Base-by-base conservation (phyloP, 1,284 basidiomycete genomes). In the Tilletia indica region DNA sequence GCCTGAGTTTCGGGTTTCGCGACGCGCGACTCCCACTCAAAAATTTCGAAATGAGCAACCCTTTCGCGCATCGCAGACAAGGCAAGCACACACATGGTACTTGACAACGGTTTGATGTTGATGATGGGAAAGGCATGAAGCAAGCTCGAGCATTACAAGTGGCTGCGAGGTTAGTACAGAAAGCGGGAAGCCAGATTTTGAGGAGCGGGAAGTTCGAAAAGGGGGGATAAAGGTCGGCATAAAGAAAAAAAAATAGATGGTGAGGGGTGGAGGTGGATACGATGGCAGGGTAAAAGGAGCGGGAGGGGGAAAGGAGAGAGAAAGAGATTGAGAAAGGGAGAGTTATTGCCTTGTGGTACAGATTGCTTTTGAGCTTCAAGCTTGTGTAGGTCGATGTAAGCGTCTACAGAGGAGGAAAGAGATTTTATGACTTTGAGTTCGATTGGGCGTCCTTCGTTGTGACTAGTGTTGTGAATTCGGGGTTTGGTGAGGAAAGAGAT, bases 101-200 rank as follows among this genome's bases (percentile, higher is more conserved):
- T 31, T 31, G 36, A 34, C 31, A 8, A 38, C 8, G 14, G 21
- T n/a, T n/a, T 25, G 14, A 4, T n/a, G 21, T 6, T n/a, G 16
- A 45, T 42, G 67, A 68, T 36, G n/a, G 19, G 25, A 21, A 34
- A 51, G n/a, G 47, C 11, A 34, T 14, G 42, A 16, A 63, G 56
- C 16, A 49, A 31, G 38, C 68, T 69, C 61, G 66, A 54, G 54
- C 48, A 68, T 68, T 68, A 68, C 67, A 68, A 47, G 48, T 45
- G 67, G 54, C 49, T 58, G 48, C 54, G 67, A 54, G 48, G 48
- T 51, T 48, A 58, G 67, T 51, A 68, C 48, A 68, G 42, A 38
- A 38, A 38, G 34, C 8, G 8, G 64, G 14, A 19, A 39, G 31
- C 21, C 25, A 45, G 67, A 36, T 19, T 68, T 9, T 48, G 45